A percentile compares a stretch with the other conserved stretches of the same genome.
Evolutionary conservation across 225 moss, liverwort and hornwort species (phyloP).

Genomic region (Sphagnum tenellum): DNA sequence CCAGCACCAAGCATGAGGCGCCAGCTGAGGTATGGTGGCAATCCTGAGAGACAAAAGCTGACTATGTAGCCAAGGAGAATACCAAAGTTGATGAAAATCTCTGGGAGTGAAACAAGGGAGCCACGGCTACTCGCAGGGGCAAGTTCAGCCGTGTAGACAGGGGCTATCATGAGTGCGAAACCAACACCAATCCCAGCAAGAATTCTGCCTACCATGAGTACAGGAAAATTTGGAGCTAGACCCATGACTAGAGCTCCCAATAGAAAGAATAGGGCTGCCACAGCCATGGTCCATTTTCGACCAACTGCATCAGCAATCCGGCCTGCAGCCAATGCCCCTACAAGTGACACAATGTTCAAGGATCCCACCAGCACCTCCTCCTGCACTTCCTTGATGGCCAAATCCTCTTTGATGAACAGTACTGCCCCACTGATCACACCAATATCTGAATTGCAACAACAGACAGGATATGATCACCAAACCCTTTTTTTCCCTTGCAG

Average conservation of each 20-base stretch:
- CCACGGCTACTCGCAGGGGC: slow-evolving; percentile 80
- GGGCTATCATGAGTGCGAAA: slow-evolving; percentile 93
- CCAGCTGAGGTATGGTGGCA: slow-evolving; percentile 55
- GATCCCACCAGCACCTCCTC: slow-evolving; percentile 81
- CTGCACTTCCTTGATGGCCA: slow-evolving; percentile 60
- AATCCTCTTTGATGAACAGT: slow-evolving; percentile 73
- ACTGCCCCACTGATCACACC: slow-evolving; percentile 93
- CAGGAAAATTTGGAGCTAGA: slow-evolving; percentile 54
- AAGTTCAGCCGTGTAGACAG: slow-evolving; percentile 91
- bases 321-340: slow-evolving; percentile 72
- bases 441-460: slow-evolving; percentile 23
- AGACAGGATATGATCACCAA: neutral
- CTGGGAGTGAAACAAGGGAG: slow-evolving; percentile 71
- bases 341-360: slow-evolving; percentile 70
- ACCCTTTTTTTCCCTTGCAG: neutral
- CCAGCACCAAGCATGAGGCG: slow-evolving; percentile 86
- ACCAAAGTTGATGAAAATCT: slow-evolving; percentile 85
- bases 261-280: slow-evolving; percentile 71
- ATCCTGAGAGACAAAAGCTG: slow-evolving; percentile 67
- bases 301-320: slow-evolving; percentile 81
- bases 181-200: slow-evolving; percentile 93
- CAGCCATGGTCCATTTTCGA: slow-evolving; percentile 82
- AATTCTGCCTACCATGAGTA: slow-evolving; percentile 73
- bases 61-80: slow-evolving; percentile 71
- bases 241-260: slow-evolving; percentile 76